Conservation (phyloP, 805 yeast species). For the Candida rishiriensis region DNA sequence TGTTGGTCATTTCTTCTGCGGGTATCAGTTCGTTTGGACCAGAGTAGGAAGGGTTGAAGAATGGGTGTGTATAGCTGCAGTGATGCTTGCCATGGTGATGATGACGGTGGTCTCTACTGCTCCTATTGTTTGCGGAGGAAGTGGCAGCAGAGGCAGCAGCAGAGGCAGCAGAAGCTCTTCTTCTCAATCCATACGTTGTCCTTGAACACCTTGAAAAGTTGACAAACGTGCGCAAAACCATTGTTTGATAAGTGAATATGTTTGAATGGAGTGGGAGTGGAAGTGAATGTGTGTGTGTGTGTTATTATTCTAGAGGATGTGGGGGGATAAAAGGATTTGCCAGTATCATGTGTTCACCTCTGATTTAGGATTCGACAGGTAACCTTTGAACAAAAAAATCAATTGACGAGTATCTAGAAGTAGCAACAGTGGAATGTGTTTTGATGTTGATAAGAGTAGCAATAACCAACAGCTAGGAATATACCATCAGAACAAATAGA, state of each 20-base stretch:
- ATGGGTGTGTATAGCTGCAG: constrained; percentile 21
- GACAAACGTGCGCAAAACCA: constrained; percentile 29
- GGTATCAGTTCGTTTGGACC: constrained; percentile 24
- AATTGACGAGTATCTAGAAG: no score
- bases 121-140: not conserved
- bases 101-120: not conserved
- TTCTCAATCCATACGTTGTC: constrained; percentile 9
- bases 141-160: constrained; percentile 6
- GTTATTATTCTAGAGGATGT: no score
- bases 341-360: not conserved
- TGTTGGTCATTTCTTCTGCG: constrained; percentile 26
- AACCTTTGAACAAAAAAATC: no score
- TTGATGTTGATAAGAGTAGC: no score
- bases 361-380: no score
- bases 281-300: no score
- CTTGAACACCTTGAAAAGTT: constrained; percentile 23
- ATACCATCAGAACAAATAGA: no score
- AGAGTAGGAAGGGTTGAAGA: constrained; percentile 33
- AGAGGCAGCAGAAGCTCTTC: constrained; percentile 7
- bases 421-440: no score
- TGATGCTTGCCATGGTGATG: not conserved
- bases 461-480: no score
- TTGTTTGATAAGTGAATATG: constrained; percentile 1
- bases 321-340: not conserved
- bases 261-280: not conserved